phyloP scores from a whole-genome alignment of 2,329 filamentous ascomycete genomes.

The Penicillium decumbens region DNA sequence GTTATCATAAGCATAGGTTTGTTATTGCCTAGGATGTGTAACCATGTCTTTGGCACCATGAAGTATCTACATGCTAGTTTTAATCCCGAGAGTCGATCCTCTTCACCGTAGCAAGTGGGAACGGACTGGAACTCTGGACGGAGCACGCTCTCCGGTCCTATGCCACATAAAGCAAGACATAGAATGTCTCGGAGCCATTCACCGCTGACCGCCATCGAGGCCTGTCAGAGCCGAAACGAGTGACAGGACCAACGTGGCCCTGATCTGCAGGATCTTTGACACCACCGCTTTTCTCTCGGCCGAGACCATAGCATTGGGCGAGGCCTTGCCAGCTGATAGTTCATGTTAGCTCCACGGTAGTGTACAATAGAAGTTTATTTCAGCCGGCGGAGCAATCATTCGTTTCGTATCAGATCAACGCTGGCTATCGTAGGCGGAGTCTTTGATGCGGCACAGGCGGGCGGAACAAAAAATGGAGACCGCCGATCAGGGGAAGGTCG shows the following conservation, averaged over 20 bases:
- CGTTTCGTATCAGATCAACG: conserved; percentile 1
- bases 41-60: neutral
- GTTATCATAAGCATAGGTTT: neutral
- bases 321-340: neutral
- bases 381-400: neutral
- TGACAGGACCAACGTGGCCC: conserved; percentile 9
- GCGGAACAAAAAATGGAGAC: conserved; percentile 10
- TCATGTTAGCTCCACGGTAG: neutral
- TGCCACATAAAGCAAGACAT: neutral
- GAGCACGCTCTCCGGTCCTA: neutral
- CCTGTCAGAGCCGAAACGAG: conserved; percentile 10
- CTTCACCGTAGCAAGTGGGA: neutral
- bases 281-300: neutral
- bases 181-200: neutral
- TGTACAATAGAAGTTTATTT: neutral
- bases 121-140: no score
- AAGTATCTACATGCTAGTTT: neutral
- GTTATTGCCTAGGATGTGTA: neutral
- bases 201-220: neutral
- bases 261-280: neutral
- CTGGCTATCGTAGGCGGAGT: conserved; percentile 7
- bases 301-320: neutral
- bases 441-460: conserved; percentile 1
- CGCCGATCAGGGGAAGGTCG: conserved; percentile 14
- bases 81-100: neutral